These are phyloP conservation scores for Misopates orontium DNA, from an alignment of 257 asterid species.

Conservation along the genomic window DNA sequence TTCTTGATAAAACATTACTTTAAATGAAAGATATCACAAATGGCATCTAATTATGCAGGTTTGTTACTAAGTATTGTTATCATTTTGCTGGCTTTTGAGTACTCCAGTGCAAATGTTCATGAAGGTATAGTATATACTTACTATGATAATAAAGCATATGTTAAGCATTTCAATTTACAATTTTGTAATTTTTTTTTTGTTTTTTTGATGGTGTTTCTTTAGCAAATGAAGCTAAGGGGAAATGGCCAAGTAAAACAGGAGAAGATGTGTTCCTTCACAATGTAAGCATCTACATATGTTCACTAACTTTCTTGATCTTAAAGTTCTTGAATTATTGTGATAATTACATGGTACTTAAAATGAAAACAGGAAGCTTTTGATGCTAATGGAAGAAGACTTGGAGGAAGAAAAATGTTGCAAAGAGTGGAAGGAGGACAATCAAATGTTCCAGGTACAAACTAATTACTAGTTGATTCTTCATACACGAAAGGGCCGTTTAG, in stretches of 20 bases:
- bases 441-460: constrained; percentile 35
- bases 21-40: constrained; percentile 24
- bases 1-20: constrained; percentile 1
- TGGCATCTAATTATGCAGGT: constrained; percentile 46
- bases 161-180: too few relatives aligned
- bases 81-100: constrained; percentile 38
- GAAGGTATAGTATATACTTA: constrained; percentile 32
- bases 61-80: constrained; percentile 35
- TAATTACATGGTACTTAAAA: neutral
- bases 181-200: neutral
- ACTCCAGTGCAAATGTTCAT: constrained; percentile 39
- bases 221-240: constrained; percentile 34
- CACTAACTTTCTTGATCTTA: neutral
- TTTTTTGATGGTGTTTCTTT: neutral
- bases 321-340: neutral
- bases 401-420: constrained; percentile 44
- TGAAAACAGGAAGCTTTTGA: constrained; percentile 24
- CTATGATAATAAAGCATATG: too few relatives aligned
- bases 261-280: constrained; percentile 26
- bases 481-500: too few relatives aligned
- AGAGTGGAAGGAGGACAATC: constrained; percentile 21
- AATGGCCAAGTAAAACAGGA: constrained; percentile 18
- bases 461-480: neutral
- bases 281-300: constrained; percentile 28
- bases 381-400: constrained; percentile 30